Conservation (phyloP, 2,329 filamentous ascomycete species). For the Ophiostoma populinum region DNA sequence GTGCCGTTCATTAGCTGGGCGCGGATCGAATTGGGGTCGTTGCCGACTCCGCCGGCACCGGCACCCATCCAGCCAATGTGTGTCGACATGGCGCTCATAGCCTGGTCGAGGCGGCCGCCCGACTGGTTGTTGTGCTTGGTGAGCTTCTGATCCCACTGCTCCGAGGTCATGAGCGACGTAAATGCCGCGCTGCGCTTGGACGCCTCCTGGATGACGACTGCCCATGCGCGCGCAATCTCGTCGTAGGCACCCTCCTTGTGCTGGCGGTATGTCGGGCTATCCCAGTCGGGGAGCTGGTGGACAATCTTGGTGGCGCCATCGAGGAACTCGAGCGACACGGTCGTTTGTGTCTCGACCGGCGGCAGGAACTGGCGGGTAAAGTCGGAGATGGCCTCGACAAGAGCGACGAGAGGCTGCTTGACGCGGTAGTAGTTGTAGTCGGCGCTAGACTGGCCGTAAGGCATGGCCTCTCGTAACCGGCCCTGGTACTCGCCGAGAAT, state of each 20-base stretch:
- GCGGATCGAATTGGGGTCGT: constrained; percentile 38
- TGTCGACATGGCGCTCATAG: constrained; percentile 57
- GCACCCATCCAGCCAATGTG: constrained; percentile 63
- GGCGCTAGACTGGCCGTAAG: constrained; percentile 67
- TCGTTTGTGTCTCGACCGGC: constrained; percentile 72
- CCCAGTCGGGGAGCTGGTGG: constrained; percentile 80
- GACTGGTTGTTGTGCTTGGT: constrained; percentile 77
- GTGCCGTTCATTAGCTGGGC: constrained; percentile 44
- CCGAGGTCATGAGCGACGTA: constrained; percentile 52
- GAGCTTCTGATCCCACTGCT: constrained; percentile 81
- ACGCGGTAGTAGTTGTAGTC: constrained; percentile 95
- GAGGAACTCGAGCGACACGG: constrained; percentile 68
- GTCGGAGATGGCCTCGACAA: constrained; percentile 80
- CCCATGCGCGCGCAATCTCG: constrained; percentile 88
- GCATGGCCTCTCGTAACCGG: constrained; percentile 61
- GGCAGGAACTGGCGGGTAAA: constrained; percentile 94
- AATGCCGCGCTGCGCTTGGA: constrained; percentile 85
- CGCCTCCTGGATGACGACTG: constrained; percentile 75
- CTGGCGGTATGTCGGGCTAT: constrained; percentile 70
- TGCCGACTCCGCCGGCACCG: constrained; percentile 56
- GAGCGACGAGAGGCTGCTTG: constrained; percentile 57
- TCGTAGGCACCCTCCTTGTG: constrained; percentile 95
- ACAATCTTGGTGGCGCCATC: constrained; percentile 83
- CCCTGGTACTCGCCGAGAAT: constrained; percentile 72
- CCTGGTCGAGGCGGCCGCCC: constrained; percentile 62